A percentile compares a stretch with the other conserved stretches of the same genome.
These are phyloP conservation scores for Edaphochlamys debaryana DNA, from an alignment of 139 green algal genomes.

Conservation along the genomic window DNA sequence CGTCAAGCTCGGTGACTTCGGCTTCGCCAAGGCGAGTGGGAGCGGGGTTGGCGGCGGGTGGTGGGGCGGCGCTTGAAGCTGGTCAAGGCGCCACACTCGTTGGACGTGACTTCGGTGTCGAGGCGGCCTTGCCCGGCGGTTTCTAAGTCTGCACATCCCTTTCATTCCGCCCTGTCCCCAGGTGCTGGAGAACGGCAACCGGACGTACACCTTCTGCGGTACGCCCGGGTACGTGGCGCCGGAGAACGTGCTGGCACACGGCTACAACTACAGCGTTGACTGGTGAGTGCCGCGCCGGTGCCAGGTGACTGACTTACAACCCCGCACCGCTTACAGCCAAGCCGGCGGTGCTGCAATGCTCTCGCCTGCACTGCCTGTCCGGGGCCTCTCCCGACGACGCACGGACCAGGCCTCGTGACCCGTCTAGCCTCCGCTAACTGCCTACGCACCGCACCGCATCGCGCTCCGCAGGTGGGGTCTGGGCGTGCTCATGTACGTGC, in stretches of 20 bases:
- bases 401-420: too few species aligned
- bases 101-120: too few species aligned
- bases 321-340: too few species aligned
- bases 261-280: constrained; percentile 94
- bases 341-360: too few species aligned
- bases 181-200: constrained; percentile 76
- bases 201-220: constrained; percentile 98
- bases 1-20: constrained; percentile 97
- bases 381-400: too few species aligned
- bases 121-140: too few species aligned
- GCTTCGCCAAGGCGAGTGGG: constrained; percentile 88
- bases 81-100: too few species aligned
- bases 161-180: not conserved
- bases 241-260: constrained; percentile 94
- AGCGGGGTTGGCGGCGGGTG: not conserved
- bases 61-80: not conserved
- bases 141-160: too few species aligned
- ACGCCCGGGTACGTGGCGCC: constrained; percentile 97
- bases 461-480: constrained; percentile 90
- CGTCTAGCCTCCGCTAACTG: too few species aligned
- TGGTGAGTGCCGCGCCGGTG: constrained; percentile 78
- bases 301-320: not conserved
- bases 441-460: too few species aligned
- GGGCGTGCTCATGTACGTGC: constrained; percentile 94
- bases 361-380: too few species aligned